Base-by-base conservation (phyloP, 1,284 basidiomycete genomes). In the Ceratobasidium sp. region DNA sequence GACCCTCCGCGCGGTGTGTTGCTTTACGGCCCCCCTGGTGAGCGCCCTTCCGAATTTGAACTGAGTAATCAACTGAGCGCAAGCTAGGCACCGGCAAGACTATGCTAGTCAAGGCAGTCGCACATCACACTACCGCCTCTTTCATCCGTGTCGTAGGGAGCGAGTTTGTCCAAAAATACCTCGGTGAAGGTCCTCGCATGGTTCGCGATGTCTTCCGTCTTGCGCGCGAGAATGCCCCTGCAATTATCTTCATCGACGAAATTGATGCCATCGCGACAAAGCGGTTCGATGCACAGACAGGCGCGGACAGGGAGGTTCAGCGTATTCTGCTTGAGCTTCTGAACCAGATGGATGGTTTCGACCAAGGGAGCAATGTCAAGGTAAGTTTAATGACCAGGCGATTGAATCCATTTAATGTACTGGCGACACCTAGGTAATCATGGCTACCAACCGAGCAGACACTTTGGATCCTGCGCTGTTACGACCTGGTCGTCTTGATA, bases 341-440 rank as follows among this genome's bases (percentile, higher is more conserved):
- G 78, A 99, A 98, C 83, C 98, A 99, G 84, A 99, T 99, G 98
- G 98, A 99, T 82, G 98, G 98, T 79, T 99, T 99, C 85, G 98
- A 99, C 85, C 98, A 99, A 85, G 95, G 94, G 6, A 97, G 95
- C 83, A 99, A 97, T 81, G 98, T 99, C 83, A 99, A 99, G 90
- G 96, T 95, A 82, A 73, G 85, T 80, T 51, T 23, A 10, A 15
- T 23, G n/a, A 6, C 45, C 2, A 20, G 4, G 6, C 13, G 13
- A 4, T 51, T 8, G 76, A 33, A 1, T 54, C n/a, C 1, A n/a
- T 33, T 10, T 58, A 11, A 69, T 51, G 7, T 15, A 37, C 26
- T 3, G 45, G 31, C 45, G 26, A 7, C 23, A 39, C 78, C 11
- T 39, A 97, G 96, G 97, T 98, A 54, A 98, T 98, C 83, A 99